Conservation (phyloP, 805 yeast genomes). For the Kockiozyma suomiensis region DNA sequence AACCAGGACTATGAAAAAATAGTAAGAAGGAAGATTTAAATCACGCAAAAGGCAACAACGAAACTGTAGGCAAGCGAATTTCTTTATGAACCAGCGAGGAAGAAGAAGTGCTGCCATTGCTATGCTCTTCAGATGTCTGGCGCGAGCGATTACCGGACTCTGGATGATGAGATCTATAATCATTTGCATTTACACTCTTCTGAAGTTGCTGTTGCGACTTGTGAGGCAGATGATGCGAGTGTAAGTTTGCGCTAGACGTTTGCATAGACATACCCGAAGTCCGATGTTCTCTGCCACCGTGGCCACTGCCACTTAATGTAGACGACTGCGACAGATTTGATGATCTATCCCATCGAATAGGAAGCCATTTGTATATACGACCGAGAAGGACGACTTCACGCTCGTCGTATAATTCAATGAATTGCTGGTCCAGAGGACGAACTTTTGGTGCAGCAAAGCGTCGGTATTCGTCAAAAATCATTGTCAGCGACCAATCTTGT, state of each 20-base stretch:
- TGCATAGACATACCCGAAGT: background rate
- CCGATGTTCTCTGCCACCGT: background rate
- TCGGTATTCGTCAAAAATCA: constrained; percentile 94
- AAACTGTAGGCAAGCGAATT: background rate
- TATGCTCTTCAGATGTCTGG: background rate
- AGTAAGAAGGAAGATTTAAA: too few relatives aligned
- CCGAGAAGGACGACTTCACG: constrained; percentile 29
- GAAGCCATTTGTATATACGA: constrained; percentile 29
- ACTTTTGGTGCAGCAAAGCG: constrained; percentile 94
- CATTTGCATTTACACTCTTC: background rate
- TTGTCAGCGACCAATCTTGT: constrained; percentile 90
- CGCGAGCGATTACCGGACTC: background rate
- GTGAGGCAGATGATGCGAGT: background rate
- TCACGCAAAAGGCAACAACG: background rate
- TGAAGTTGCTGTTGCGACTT: background rate
- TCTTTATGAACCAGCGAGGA: background rate
- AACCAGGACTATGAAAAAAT: too few relatives aligned
- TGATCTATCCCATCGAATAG: constrained; percentile 14
- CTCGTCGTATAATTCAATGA: constrained; percentile 80
- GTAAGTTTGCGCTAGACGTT: background rate
- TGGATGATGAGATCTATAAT: background rate
- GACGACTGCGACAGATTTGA: background rate
- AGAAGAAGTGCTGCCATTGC: background rate
- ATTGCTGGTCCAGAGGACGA: constrained; percentile 92
- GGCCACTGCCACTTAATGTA: background rate